Evolutionary conservation across 495 filamentous ascomycete genomes (phyloP).

Genomic region (Penicillium desertorum): DNA sequence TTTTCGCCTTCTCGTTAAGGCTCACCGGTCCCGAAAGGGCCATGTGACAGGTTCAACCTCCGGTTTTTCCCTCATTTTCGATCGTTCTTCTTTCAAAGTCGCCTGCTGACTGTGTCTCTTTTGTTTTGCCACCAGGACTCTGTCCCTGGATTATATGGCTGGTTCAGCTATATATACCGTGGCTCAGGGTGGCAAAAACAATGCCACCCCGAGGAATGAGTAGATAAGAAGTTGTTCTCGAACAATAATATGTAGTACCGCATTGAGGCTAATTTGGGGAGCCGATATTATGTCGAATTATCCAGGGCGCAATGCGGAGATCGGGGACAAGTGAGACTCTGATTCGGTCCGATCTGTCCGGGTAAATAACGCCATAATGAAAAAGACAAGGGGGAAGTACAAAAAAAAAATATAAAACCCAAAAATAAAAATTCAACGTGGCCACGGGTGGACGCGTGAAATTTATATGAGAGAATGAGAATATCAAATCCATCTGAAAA

Average conservation of each 20-base stretch:
- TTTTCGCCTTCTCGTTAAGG: not conserved
- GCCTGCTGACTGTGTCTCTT: not conserved
- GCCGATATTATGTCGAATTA: too few species aligned
- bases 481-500: constrained; percentile 2
- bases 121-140: not conserved
- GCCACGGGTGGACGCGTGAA: constrained; percentile 3
- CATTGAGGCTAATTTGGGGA: not conserved
- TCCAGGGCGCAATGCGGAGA: constrained; percentile 17
- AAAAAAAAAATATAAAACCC: too few species aligned
- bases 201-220: not conserved
- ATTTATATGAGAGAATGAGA: not conserved
- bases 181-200: constrained; percentile 19
- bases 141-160: not conserved
- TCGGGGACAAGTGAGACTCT: not conserved
- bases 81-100: not conserved
- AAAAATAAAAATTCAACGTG: constrained; percentile 23
- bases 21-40: constrained; percentile 5
- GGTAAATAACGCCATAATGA: constrained; percentile 24
- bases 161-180: constrained; percentile 1
- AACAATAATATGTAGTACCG: not conserved
- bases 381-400: constrained; percentile 6
- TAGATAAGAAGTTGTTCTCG: not conserved
- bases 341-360: constrained; percentile 21
- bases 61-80: constrained; percentile 20
- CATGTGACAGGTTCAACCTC: constrained; percentile 16